A percentile compares a stretch with the other conserved stretches of the same genome.
These are phyloP conservation scores for Lyophyllum semitale DNA, from an alignment of 768 basidiomycete genomes.

Conservation along the genomic window DNA sequence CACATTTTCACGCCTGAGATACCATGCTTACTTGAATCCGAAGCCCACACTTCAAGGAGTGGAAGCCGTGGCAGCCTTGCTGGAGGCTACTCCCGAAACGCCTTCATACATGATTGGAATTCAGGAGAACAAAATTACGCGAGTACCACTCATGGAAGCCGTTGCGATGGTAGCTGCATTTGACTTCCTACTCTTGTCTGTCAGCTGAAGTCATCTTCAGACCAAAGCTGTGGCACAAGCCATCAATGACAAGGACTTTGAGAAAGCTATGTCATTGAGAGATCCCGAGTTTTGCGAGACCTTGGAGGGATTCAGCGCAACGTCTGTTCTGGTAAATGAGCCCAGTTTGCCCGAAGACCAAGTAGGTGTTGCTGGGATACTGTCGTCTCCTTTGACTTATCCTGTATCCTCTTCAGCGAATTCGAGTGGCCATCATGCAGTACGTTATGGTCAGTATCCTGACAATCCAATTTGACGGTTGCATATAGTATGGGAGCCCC, in stretches of 20 bases:
- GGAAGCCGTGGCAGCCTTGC: constrained; percentile 86
- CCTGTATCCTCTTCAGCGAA: constrained; percentile 47
- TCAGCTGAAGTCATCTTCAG: constrained; percentile 35
- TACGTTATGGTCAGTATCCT: constrained; percentile 39
- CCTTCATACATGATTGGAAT: constrained; percentile 98
- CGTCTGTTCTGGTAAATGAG: constrained; percentile 61
- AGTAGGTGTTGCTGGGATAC: constrained; percentile 29
- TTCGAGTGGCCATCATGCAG: constrained; percentile 86
- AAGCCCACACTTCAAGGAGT: constrained; percentile 97
- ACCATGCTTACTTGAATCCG: constrained; percentile 1
- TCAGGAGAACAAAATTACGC: constrained; percentile 91
- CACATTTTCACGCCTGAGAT: neutral
- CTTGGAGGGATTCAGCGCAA: constrained; percentile 81
- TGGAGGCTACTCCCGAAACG: constrained; percentile 83
- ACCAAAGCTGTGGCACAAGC: constrained; percentile 85
- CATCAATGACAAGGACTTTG: constrained; percentile 82
- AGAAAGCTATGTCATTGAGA: constrained; percentile 82
- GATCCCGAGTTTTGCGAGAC: constrained; percentile 92
- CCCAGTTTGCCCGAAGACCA: constrained; percentile 51
- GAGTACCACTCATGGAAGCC: constrained; percentile 90
- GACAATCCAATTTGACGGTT: neutral
- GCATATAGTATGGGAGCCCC: constrained; percentile 85
- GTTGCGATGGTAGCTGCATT: constrained; percentile 69
- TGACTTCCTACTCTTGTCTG: constrained; percentile 3
- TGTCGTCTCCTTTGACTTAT: neutral